Percentiles rank a stretch among this genome's conserved stretches.
Evolutionary conservation across 2,329 filamentous ascomycete genomes (phyloP).

Genomic region (Chaetomiaceae sp.): DNA sequence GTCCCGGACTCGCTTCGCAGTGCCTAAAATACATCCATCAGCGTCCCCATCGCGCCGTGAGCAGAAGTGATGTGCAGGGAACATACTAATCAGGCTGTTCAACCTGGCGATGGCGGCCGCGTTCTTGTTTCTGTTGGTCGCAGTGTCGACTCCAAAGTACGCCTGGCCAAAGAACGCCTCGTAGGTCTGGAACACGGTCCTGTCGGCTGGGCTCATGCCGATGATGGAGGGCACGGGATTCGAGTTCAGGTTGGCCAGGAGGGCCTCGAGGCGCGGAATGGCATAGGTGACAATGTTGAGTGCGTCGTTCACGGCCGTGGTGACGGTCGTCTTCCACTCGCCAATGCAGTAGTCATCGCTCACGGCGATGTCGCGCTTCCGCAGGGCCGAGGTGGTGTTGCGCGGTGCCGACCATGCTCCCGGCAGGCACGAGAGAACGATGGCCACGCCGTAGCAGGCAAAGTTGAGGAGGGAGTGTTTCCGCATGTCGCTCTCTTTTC

Average conservation of each 20-base stretch:
- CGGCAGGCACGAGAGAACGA: not conserved
- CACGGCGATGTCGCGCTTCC: not conserved
- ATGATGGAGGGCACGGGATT: not conserved
- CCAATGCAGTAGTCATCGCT: not conserved
- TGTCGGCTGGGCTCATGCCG: not conserved
- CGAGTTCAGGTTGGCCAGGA: not conserved
- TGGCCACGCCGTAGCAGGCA: not conserved
- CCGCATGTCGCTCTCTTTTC: not conserved
- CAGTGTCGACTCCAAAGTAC: not conserved
- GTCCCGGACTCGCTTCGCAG: not conserved
- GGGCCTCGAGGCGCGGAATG: not conserved
- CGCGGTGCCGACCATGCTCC: not conserved
- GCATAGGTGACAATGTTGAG: not conserved
- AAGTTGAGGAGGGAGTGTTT: not conserved
- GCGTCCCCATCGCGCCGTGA: not conserved
- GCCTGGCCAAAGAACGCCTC: not conserved
- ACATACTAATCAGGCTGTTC: not conserved
- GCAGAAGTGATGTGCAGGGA: no score
- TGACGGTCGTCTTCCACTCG: not conserved
- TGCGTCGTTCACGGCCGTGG: not conserved
- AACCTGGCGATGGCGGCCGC: not conserved
- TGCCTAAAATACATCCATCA: not conserved
- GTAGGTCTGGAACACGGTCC: not conserved
- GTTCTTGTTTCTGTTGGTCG: not conserved
- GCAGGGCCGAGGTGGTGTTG: not conserved